Evolutionary conservation across 148 eudicot genomes (phyloP).

Genomic region (Fagopyrum homotropicum): DNA sequence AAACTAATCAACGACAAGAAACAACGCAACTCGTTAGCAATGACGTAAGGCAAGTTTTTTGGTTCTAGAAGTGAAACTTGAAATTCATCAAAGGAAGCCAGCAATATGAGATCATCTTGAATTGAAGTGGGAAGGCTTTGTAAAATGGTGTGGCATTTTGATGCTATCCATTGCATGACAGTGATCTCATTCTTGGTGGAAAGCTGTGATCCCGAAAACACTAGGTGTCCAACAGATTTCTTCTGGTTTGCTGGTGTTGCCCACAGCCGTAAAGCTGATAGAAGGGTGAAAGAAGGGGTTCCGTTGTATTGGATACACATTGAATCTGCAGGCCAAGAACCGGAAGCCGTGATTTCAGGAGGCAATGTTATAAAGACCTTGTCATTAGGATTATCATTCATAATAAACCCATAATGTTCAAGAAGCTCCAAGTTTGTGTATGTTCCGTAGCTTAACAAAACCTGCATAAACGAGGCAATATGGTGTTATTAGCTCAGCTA

Average conservation of each 20-base stretch:
- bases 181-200: conserved; percentile 55
- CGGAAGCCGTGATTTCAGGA: conserved; percentile 44
- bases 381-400: conserved; percentile 68
- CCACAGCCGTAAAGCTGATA: conserved; percentile 67
- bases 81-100: conserved; percentile 35
- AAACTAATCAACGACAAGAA: conserved; percentile 35
- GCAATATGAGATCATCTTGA: conserved; percentile 48
- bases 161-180: conserved; percentile 53
- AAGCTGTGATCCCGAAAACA: conserved; percentile 53
- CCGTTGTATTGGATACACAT: conserved; percentile 66
- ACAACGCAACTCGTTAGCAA: conserved; percentile 32
- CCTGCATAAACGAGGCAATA: conserved; percentile 35
- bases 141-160: conserved; percentile 38
- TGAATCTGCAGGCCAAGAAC: conserved; percentile 71
- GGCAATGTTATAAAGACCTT: conserved; percentile 60
- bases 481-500: neutral
- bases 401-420: conserved; percentile 88
- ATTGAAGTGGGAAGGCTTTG: conserved; percentile 44
- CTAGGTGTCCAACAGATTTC: conserved; percentile 44
- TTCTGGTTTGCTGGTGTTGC: conserved; percentile 61
- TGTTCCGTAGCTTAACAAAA: conserved; percentile 87
- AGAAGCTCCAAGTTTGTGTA: conserved; percentile 98
- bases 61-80: conserved; percentile 18
- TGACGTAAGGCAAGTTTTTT: conserved; percentile 16
- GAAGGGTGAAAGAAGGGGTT: conserved; percentile 69